Conservation (phyloP, 768 basidiomycete species). For the Harrya chromipes region DNA sequence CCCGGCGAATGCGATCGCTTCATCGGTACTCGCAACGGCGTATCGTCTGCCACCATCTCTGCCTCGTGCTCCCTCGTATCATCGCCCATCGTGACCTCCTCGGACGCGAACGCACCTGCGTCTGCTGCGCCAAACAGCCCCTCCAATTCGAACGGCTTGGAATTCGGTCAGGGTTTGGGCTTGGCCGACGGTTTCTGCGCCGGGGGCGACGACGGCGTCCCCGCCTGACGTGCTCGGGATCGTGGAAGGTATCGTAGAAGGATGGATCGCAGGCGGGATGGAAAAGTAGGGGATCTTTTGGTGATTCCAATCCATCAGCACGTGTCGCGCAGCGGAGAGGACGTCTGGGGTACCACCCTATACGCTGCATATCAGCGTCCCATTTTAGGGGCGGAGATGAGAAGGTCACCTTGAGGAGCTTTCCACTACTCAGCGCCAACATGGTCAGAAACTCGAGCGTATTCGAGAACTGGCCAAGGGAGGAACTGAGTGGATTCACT, state of each 20-base stretch:
- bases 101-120: constrained; percentile 64
- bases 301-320: constrained; percentile 92
- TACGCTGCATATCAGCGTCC: neutral
- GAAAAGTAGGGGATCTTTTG: constrained; percentile 94
- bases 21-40: constrained; percentile 30
- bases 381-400: neutral
- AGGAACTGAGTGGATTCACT: constrained; percentile 20
- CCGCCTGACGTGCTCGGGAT: constrained; percentile 34
- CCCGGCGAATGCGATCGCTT: constrained; percentile 21
- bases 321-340: constrained; percentile 73
- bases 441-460: constrained; percentile 87
- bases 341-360: constrained; percentile 92
- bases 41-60: constrained; percentile 40
- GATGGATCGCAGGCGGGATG: constrained; percentile 71
- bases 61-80: constrained; percentile 35
- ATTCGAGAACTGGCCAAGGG: constrained; percentile 38
- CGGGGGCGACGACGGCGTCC: constrained; percentile 50
- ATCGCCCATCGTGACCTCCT: constrained; percentile 45
- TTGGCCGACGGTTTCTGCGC: constrained; percentile 78
- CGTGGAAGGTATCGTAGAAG: constrained; percentile 63
- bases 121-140: constrained; percentile 82
- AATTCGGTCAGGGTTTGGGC: constrained; percentile 71
- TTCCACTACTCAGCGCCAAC: constrained; percentile 78
- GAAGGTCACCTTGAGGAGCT: constrained; percentile 68
- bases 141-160: constrained; percentile 76